Percentiles rank a stretch among this genome's conserved stretches.
Conservation (phyloP, 169 alveolate species). For the Plasmodium gonderi region DNA sequence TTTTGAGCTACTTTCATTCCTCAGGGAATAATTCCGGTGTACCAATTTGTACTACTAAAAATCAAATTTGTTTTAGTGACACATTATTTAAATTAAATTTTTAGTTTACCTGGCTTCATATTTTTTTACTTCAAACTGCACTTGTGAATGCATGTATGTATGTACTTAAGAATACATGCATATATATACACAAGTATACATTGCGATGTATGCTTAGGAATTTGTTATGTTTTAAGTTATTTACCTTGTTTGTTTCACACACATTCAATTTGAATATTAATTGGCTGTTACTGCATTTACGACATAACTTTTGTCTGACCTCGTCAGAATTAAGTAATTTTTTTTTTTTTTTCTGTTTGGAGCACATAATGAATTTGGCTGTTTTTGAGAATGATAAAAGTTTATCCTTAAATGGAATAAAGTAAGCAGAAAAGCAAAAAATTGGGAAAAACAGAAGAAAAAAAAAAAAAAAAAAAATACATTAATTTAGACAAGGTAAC, state of each 20-base stretch:
- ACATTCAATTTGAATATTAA: neutral
- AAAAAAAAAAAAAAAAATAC: neutral
- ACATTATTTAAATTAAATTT: neutral
- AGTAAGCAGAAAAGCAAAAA: constrained; percentile 11
- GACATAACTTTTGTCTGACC: neutral
- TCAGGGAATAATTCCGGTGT: neutral
- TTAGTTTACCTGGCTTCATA: neutral
- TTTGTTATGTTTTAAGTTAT: neutral
- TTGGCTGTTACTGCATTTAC: neutral
- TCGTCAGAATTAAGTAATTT: neutral
- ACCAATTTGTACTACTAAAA: neutral
- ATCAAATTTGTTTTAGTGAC: neutral
- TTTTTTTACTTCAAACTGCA: neutral
- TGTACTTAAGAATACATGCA: neutral
- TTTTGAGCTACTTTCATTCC: neutral
- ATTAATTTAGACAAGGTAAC: neutral
- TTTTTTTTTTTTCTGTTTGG: neutral
- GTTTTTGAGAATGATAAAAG: constrained; percentile 54
- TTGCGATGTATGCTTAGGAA: neutral
- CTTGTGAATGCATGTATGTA: neutral
- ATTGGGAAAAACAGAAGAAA: neutral
- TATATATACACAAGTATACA: neutral
- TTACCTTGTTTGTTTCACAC: neutral
- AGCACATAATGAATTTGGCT: constrained; percentile 52
- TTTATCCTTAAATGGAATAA: constrained; percentile 65